These are phyloP conservation scores for Daldinia eschscholtzii DNA, from an alignment of 2,329 filamentous ascomycete genomes.

Conservation along the genomic window DNA sequence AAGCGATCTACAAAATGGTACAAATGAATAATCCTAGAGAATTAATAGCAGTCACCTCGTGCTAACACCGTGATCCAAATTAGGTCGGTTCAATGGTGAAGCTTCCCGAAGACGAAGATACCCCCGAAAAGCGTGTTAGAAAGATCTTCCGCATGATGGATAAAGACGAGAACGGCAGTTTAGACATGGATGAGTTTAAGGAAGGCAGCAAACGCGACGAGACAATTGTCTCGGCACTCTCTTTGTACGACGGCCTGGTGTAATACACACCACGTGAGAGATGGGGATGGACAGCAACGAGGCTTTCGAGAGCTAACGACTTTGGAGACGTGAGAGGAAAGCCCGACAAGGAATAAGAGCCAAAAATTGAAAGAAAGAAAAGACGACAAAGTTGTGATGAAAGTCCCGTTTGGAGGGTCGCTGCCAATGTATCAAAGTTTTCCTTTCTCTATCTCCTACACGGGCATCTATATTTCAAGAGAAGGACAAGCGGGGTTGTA, in stretches of 20 bases:
- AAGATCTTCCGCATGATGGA: slow-evolving; percentile 99
- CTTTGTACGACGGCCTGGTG: slow-evolving; percentile 95
- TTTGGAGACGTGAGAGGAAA: slow-evolving; percentile 19
- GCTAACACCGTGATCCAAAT: slow-evolving; percentile 29
- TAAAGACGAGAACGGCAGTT: slow-evolving; percentile 97
- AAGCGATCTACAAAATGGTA: slow-evolving; percentile 99
- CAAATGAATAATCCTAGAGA: slow-evolving; percentile 32
- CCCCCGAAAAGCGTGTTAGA: slow-evolving; percentile 94
- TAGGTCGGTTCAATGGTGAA: slow-evolving; percentile 99
- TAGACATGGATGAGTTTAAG: slow-evolving; percentile 99
- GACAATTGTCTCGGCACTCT: slow-evolving; percentile 97
- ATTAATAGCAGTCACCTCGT: neutral
- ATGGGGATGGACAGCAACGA: slow-evolving; percentile 18
- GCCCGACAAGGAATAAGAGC: slow-evolving; percentile 17
- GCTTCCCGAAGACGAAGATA: slow-evolving; percentile 97
- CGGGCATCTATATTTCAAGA: slow-evolving; percentile 26
- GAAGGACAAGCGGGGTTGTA: slow-evolving; percentile 34
- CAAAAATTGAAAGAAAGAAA: slow-evolving; percentile 28
- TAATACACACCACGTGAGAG: slow-evolving; percentile 55
- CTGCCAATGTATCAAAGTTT: slow-evolving; percentile 35
- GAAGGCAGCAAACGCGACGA: slow-evolving; percentile 99
- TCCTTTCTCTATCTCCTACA: slow-evolving; percentile 34
- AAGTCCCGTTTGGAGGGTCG: slow-evolving; percentile 26
- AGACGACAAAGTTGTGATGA: slow-evolving; percentile 25
- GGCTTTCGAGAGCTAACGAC: slow-evolving; percentile 27